Evolutionary conservation across 495 filamentous ascomycete species (phyloP), one percentile per base, ranked within the genome.

Genomic region (Lepraria neglecta): DNA sequence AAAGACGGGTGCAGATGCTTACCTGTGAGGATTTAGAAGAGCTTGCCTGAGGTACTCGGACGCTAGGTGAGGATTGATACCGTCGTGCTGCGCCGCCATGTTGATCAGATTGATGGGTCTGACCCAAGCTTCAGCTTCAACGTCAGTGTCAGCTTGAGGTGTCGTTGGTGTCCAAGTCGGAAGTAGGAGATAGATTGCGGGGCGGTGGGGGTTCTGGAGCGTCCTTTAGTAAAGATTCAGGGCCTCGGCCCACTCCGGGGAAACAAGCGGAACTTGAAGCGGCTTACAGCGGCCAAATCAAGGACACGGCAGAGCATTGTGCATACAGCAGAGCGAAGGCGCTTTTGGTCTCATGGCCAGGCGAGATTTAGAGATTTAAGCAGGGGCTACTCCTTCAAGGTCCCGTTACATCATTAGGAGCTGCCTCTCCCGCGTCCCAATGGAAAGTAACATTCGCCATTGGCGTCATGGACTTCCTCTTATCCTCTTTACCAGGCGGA

Each of bases 21-120:
- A 54, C 59, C 59, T 56, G 14, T 61, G 59, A 27, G 59, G 59
- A 48, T 56, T 56, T 4, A 56, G 59, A 42, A 61, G 43, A 11
- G 77, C 74, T 67, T 79, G 76, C 69, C 79, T 78, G 71, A 78
- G 64, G 68, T 83, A 77, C 65, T 82, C 79, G 38, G 78, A 73
- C 46, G 80, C 77, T 47, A 74, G 74, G 66, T 78, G 74, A 69
- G 76, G 75, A 67, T 79, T 79, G 69, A 74, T 71, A 70, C 73
- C 75, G 68, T 73, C 75, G 65, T 76, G 75, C 42, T 60, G 51
- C n/a, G 50, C 51, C 28, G 65, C 48, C 65, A 67, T 64, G 15
- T 46, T 42, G 15, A 30, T 63, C 33, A 50, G 35, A 33, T 40
- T 46, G 46, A 45, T 50, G 42, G 45, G 35, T 28, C 14, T 19